Evolutionary conservation across 202 grass and related monocot species (phyloP).

Genomic region (Bolboschoenoplectus hybrid): DNA sequence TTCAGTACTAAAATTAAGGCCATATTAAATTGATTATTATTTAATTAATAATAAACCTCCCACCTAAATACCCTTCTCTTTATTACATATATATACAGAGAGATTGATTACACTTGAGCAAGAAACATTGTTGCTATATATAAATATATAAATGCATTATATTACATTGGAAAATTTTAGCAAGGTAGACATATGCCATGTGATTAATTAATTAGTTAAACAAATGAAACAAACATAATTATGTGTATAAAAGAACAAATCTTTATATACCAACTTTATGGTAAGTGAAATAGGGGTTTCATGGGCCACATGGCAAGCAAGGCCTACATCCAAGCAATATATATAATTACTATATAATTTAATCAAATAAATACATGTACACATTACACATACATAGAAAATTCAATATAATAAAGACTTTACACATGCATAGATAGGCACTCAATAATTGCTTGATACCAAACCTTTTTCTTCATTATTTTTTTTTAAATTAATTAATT

Average conservation of each 20-base stretch:
- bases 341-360: background rate
- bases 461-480: conserved; percentile 2
- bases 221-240: conserved; percentile 2
- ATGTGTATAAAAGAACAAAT: background rate
- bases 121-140: background rate
- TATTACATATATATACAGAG: background rate
- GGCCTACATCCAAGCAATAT: conserved; percentile 6
- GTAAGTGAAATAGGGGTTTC: conserved; percentile 1
- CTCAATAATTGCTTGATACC: conserved; percentile 24
- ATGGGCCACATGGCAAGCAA: background rate
- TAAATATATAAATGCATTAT: background rate
- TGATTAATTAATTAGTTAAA: background rate
- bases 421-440: background rate
- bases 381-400: background rate
- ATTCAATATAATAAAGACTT: background rate
- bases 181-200: background rate
- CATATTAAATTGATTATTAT: no score
- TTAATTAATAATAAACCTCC: background rate
- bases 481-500: no score
- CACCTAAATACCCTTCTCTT: background rate
- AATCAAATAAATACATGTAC: background rate
- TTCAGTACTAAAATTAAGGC: background rate
- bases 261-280: background rate
- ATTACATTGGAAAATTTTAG: background rate
- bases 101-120: background rate